These are phyloP conservation scores for Pestalotiopsis sp. DNA, from an alignment of 2,329 filamentous ascomycete genomes.

Conservation along the genomic window DNA sequence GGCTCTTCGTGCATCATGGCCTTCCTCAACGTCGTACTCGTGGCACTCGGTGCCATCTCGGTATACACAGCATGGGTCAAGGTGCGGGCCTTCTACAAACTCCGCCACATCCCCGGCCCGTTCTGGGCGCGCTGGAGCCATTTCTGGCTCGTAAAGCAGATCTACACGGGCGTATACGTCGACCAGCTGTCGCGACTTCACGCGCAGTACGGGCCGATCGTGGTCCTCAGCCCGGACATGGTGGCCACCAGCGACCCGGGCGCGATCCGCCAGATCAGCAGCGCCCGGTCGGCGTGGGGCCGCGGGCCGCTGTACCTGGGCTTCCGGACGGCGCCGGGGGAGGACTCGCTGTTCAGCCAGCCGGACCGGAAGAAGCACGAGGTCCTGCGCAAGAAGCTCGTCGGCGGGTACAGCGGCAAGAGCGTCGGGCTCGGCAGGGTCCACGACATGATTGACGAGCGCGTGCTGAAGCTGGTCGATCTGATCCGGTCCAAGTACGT, in stretches of 20 bases:
- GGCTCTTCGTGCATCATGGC: neutral
- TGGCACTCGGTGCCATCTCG: neutral
- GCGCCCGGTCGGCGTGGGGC: neutral
- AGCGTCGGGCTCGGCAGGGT: slow-evolving; percentile 47
- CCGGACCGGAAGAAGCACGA: slow-evolving; percentile 48
- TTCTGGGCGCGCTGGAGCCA: slow-evolving; percentile 4
- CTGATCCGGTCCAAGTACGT: slow-evolving; percentile 45
- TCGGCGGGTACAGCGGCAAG: slow-evolving; percentile 48
- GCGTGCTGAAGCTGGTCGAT: slow-evolving; percentile 45
- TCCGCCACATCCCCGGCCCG: slow-evolving; percentile 16
- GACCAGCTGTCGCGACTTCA: slow-evolving; percentile 10
- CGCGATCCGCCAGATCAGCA: neutral
- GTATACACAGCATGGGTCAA: neutral
- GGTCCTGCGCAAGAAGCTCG: slow-evolving; percentile 45
- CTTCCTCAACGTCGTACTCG: neutral
- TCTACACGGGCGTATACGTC: neutral
- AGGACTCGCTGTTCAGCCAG: slow-evolving; percentile 20
- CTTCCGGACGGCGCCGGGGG: neutral
- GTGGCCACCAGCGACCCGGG: neutral
- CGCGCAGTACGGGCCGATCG: slow-evolving; percentile 15
- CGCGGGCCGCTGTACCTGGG: neutral
- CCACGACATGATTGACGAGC: slow-evolving; percentile 51
- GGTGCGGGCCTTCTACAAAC: neutral
- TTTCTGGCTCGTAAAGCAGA: neutral
- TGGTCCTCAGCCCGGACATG: neutral